phyloP scores from a whole-genome alignment of 768 basidiomycete genomes.

The Boletus rubropictus region DNA sequence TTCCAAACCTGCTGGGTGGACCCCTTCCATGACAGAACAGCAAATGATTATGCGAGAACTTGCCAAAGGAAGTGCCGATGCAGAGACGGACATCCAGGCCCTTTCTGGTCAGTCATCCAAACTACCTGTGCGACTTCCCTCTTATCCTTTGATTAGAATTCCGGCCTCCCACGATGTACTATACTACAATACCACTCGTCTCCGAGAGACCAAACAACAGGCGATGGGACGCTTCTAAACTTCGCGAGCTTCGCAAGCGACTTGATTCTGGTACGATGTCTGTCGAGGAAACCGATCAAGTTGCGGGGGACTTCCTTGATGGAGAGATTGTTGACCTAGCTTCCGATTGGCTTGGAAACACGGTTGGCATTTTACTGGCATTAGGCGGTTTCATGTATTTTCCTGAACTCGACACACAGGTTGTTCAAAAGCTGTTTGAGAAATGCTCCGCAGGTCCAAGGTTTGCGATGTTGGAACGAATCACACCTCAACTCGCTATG shows the following conservation, averaged over 20 bases:
- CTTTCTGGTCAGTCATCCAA: constrained; percentile 63
- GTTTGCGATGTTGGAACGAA: constrained; percentile 88
- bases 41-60: constrained; percentile 97
- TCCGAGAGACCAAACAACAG: constrained; percentile 80
- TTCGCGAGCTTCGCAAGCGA: constrained; percentile 91
- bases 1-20: constrained; percentile 60
- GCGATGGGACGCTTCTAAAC: constrained; percentile 88
- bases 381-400: background rate
- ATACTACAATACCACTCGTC: constrained; percentile 88
- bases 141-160: constrained; percentile 51
- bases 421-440: constrained; percentile 97
- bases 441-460: constrained; percentile 72
- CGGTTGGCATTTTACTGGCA: constrained; percentile 32
- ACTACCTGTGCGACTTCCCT: background rate
- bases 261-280: constrained; percentile 86
- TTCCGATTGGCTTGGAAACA: constrained; percentile 98
- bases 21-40: constrained; percentile 79
- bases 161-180: constrained; percentile 91
- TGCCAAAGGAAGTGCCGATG: constrained; percentile 66
- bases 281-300: constrained; percentile 82
- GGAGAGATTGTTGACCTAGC: constrained; percentile 93
- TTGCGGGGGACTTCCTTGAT: constrained; percentile 86
- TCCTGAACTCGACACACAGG: constrained; percentile 37
- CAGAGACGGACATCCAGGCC: constrained; percentile 79
- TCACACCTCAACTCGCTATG: constrained; percentile 90